Percentiles rank a stretch among this genome's conserved stretches.
Conservation (phyloP, 305 asterid genomes). For the Plantago rigida region DNA sequence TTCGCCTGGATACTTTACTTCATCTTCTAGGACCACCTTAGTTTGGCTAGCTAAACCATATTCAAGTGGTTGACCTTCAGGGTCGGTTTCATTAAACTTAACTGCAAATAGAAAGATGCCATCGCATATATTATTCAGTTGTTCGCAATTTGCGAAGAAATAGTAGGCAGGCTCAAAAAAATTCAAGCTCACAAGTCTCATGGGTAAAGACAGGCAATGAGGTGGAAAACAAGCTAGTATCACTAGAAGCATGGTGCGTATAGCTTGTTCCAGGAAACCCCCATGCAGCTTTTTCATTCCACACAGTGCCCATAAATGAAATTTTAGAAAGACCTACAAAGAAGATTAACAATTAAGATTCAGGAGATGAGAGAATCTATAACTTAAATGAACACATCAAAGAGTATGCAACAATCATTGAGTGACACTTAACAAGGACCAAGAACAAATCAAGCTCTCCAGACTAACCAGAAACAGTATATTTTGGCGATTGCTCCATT, state of each 20-base stretch:
- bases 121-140: constrained; percentile 16
- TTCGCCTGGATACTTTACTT: constrained; percentile 33
- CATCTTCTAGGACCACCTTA: constrained; percentile 28
- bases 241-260: constrained; percentile 41
- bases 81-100: constrained; percentile 40
- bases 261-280: constrained; percentile 37
- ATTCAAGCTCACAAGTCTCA: constrained; percentile 51
- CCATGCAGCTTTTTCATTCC: constrained; percentile 50
- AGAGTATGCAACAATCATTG: constrained; percentile 9
- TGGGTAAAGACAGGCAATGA: constrained; percentile 66
- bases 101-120: constrained; percentile 40
- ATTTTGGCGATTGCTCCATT: constrained; percentile 42
- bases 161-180: constrained; percentile 1
- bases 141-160: neutral
- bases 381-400: constrained; percentile 14
- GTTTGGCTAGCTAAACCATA: constrained; percentile 43
- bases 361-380: constrained; percentile 10
- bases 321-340: constrained; percentile 33
- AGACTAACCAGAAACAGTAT: constrained; percentile 32
- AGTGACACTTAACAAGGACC: constrained; percentile 11
- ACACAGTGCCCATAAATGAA: constrained; percentile 27
- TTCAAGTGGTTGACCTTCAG: constrained; percentile 33
- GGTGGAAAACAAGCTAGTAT: constrained; percentile 73
- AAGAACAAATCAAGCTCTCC: constrained; percentile 11
- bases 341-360: constrained; percentile 15